Evolutionary conservation across 345 rosid species (phyloP).

Genomic region (Eucalyptus brandiana): DNA sequence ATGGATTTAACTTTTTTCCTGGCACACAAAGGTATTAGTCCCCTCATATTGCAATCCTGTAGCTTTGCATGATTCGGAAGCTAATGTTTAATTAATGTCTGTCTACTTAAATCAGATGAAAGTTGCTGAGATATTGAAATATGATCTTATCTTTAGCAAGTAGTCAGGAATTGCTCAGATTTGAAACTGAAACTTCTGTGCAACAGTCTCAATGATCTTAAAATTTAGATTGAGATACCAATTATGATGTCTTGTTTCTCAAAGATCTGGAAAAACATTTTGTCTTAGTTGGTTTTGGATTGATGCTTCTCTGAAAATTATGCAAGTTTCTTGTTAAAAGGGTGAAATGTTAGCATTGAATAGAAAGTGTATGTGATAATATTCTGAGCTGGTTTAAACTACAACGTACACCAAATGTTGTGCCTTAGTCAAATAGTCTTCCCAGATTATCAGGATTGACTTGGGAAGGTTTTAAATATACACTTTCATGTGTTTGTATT

Average conservation of each 20-base stretch:
- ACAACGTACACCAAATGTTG: not conserved
- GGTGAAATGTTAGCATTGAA: not conserved
- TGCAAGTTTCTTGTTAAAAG: not conserved
- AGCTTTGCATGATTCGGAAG: not conserved
- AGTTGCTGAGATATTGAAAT: not conserved
- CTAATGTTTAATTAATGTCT: not conserved
- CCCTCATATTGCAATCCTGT: not conserved
- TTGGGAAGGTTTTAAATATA: not conserved
- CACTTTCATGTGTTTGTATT: not conserved
- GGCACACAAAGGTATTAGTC: slow-evolving; percentile 71
- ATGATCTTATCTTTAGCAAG: not conserved
- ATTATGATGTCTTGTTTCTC: not conserved
- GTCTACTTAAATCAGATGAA: not conserved
- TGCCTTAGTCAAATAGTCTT: not conserved
- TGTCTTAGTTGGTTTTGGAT: not conserved
- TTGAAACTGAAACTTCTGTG: not conserved
- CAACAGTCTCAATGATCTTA: not conserved
- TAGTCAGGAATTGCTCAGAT: not conserved
- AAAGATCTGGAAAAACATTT: not conserved
- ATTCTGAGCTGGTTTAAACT: not conserved
- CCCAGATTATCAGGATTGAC: not conserved
- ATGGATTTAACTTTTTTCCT: slow-evolving; percentile 93
- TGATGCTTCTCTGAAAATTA: not conserved
- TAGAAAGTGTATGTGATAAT: not conserved
- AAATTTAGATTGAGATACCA: not conserved